These are phyloP conservation scores for Pseudogymnoascus sp. DNA, from an alignment of 2,329 filamentous ascomycete species.

Conservation along the genomic window DNA sequence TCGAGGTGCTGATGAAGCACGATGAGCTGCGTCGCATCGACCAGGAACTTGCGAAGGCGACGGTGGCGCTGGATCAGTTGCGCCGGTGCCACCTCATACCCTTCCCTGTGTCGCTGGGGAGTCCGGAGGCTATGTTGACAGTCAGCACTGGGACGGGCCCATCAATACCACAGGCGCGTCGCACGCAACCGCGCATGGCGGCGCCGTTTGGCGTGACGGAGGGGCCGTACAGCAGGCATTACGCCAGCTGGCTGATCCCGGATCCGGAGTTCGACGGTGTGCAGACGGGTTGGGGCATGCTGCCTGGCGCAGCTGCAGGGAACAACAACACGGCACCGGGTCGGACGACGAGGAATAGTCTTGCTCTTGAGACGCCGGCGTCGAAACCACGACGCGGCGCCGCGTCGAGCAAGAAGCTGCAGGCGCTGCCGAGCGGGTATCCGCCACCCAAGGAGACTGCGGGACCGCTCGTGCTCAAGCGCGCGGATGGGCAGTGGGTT, in stretches of 20 bases:
- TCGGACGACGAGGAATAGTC: conserved; percentile 71
- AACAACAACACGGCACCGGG: conserved; percentile 48
- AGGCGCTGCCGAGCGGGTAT: conserved; percentile 63
- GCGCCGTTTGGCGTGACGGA: conserved; percentile 86
- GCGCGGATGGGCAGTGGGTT: conserved; percentile 76
- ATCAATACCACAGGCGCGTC: conserved; percentile 55
- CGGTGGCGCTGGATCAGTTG: conserved; percentile 86
- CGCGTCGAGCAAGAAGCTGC: conserved; percentile 53
- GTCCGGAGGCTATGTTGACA: conserved; percentile 58
- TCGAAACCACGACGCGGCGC: conserved; percentile 50
- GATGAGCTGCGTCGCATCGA: conserved; percentile 90
- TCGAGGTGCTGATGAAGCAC: conserved; percentile 90
- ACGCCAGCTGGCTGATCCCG: conserved; percentile 89
- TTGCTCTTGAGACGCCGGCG: conserved; percentile 41
- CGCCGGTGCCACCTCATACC: conserved; percentile 88
- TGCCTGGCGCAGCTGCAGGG: conserved; percentile 21
- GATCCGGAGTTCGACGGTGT: conserved; percentile 76
- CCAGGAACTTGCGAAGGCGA: conserved; percentile 92
- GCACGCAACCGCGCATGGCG: conserved; percentile 65
- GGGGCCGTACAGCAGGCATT: conserved; percentile 89
- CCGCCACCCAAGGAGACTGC: conserved; percentile 70
- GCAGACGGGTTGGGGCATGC: conserved; percentile 16
- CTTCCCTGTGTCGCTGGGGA: conserved; percentile 65
- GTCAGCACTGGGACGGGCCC: conserved; percentile 69
- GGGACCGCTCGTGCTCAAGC: conserved; percentile 75